These are phyloP conservation scores for Cenchrus purpureus DNA, from an alignment of 176 grass and related monocot genomes.

Conservation along the genomic window DNA sequence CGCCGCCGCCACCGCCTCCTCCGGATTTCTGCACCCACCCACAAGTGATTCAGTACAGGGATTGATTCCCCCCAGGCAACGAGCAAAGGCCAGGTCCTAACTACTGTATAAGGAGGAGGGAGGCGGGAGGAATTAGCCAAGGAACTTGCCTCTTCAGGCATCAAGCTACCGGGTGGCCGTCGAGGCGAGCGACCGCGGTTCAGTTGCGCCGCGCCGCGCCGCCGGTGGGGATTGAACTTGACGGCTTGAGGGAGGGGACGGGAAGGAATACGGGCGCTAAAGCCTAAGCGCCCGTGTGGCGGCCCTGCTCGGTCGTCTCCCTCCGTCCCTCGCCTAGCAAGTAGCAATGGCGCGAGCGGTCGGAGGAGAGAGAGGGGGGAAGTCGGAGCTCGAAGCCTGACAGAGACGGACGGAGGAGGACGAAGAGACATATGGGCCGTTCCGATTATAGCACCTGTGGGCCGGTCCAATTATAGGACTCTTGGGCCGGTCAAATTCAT, in stretches of 20 bases:
- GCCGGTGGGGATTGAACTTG: background rate
- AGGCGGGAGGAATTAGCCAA: background rate
- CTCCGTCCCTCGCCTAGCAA: background rate
- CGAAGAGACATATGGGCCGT: background rate
- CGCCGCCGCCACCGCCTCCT: background rate
- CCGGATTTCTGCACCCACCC: conserved; percentile 1
- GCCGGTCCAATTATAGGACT: too few relatives aligned
- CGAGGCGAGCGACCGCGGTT: background rate
- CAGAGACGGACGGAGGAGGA: background rate
- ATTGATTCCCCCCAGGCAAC: background rate
- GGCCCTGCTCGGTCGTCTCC: background rate
- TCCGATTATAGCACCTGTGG: background rate
- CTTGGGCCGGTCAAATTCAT: background rate
- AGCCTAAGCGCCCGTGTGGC: background rate
- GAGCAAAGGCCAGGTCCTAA: background rate
- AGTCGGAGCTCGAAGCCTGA: background rate
- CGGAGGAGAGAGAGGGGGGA: background rate
- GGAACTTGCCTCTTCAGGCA: conserved; percentile 33
- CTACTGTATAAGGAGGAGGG: background rate
- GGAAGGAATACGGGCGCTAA: background rate
- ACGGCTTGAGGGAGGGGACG: background rate
- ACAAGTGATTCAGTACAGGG: background rate
- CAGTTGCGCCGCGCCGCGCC: background rate
- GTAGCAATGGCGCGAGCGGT: background rate
- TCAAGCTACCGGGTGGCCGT: background rate